Evolutionary conservation across 2,329 filamentous ascomycete genomes (phyloP).

Genomic region (Bipolaris zeicola): DNA sequence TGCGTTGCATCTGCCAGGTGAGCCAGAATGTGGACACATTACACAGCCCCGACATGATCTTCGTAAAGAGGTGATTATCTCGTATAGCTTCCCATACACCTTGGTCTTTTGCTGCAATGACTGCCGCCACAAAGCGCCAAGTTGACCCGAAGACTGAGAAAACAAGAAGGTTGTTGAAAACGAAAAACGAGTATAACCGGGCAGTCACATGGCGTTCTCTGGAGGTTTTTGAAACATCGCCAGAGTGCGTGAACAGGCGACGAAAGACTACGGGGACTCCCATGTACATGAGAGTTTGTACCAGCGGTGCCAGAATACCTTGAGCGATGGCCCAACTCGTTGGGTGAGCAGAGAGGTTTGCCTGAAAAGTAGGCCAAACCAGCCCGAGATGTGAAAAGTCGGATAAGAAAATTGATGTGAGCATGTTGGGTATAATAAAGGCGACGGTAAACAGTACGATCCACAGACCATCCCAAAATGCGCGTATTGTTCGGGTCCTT

Average conservation of each 20-base stretch:
- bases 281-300: conserved; percentile 86
- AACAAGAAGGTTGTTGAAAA: conserved; percentile 93
- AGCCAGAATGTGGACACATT: conserved; percentile 85
- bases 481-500: conserved; percentile 69
- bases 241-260: conserved; percentile 78
- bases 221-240: conserved; percentile 89
- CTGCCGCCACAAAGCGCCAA: conserved; percentile 75
- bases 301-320: conserved; percentile 84
- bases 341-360: conserved; percentile 65
- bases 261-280: conserved; percentile 89
- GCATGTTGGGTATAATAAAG: conserved; percentile 88
- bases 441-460: conserved; percentile 77
- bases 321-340: conserved; percentile 84
- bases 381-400: conserved; percentile 80
- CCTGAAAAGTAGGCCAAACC: conserved; percentile 79
- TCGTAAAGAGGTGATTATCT: conserved; percentile 65
- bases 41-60: conserved; percentile 77
- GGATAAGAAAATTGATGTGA: conserved; percentile 91
- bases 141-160: conserved; percentile 89
- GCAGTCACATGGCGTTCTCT: conserved; percentile 83
- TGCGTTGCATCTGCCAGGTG: conserved; percentile 88
- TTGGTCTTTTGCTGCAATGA: conserved; percentile 63
- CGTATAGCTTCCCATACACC: conserved; percentile 70
- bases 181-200: conserved; percentile 94
- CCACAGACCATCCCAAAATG: conserved; percentile 83